These are phyloP conservation scores for Arthroderma sp. DNA, from an alignment of 2,329 filamentous ascomycete species.

Conservation along the genomic window DNA sequence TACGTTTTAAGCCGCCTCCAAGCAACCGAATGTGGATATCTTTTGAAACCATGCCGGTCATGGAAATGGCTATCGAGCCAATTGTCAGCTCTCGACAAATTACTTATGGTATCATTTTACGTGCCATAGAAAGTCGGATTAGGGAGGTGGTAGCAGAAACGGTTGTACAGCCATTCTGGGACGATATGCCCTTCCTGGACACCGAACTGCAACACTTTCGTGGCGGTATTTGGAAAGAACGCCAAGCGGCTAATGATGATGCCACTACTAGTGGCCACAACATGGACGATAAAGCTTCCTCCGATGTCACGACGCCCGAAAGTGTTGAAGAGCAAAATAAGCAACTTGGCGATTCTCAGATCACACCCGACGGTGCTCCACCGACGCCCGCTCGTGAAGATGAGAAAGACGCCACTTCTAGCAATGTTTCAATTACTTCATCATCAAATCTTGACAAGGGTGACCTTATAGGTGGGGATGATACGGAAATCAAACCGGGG, in stretches of 20 bases:
- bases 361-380: no score
- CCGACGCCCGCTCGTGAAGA: no score
- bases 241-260: slow-evolving; percentile 16
- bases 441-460: no score
- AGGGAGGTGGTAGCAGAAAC: slow-evolving; percentile 90
- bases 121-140: slow-evolving; percentile 88
- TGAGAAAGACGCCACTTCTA: no score
- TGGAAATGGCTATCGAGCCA: slow-evolving; percentile 88
- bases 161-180: slow-evolving; percentile 86
- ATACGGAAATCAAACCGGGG: no score
- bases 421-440: no score
- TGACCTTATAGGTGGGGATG: no score
- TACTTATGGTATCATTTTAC: slow-evolving; percentile 80
- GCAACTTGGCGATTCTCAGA: no score
- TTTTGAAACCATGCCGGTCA: slow-evolving; percentile 84
- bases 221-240: slow-evolving; percentile 61
- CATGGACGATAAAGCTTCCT: slow-evolving; percentile 9
- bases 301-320: not conserved
- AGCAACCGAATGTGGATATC: slow-evolving; percentile 95
- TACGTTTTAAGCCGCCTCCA: slow-evolving; percentile 86
- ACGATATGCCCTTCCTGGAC: slow-evolving; percentile 81
- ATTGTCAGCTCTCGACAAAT: slow-evolving; percentile 93
- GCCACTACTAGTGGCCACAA: slow-evolving; percentile 24
- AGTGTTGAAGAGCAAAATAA: not conserved
- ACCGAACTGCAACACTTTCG: slow-evolving; percentile 66